These are phyloP conservation scores for Raphanus sativus DNA, from an alignment of 345 rosid genomes.

Conservation along the genomic window DNA sequence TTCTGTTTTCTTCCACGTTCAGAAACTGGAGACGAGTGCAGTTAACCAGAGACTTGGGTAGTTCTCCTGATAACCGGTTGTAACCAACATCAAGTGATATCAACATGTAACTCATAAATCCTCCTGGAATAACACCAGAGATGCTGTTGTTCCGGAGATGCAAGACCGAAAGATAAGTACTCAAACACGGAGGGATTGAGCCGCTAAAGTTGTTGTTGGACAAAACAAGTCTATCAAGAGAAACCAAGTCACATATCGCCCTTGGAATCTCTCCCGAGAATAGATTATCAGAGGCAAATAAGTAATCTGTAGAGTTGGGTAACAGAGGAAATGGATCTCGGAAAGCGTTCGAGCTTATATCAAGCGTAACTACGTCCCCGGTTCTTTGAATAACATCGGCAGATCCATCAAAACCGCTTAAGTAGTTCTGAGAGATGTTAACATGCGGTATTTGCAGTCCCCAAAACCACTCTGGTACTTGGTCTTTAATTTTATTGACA, in stretches of 20 bases:
- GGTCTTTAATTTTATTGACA: slow-evolving; percentile 23
- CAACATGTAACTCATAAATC: not conserved
- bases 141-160: slow-evolving; percentile 31
- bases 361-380: not conserved
- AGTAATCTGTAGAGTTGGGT: not conserved
- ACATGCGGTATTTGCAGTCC: not conserved
- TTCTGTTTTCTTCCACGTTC: slow-evolving; percentile 43
- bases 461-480: not conserved
- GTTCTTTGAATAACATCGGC: slow-evolving; percentile 6
- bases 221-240: not conserved
- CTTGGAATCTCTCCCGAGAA: not conserved
- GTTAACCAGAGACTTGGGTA: slow-evolving; percentile 42
- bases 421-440: slow-evolving; percentile 4
- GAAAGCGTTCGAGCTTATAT: not conserved
- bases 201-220: not conserved
- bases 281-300: not conserved
- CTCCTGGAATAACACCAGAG: slow-evolving; percentile 17
- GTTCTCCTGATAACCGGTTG: slow-evolving; percentile 35
- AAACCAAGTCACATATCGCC: not conserved
- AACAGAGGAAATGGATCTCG: not conserved
- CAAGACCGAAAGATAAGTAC: not conserved
- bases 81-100: slow-evolving; percentile 12
- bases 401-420: slow-evolving; percentile 13
- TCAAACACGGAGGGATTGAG: not conserved
- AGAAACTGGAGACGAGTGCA: slow-evolving; percentile 42